These are phyloP conservation scores for Hypomyces rosellus DNA, from an alignment of 2,329 filamentous ascomycete genomes.

Conservation along the genomic window DNA sequence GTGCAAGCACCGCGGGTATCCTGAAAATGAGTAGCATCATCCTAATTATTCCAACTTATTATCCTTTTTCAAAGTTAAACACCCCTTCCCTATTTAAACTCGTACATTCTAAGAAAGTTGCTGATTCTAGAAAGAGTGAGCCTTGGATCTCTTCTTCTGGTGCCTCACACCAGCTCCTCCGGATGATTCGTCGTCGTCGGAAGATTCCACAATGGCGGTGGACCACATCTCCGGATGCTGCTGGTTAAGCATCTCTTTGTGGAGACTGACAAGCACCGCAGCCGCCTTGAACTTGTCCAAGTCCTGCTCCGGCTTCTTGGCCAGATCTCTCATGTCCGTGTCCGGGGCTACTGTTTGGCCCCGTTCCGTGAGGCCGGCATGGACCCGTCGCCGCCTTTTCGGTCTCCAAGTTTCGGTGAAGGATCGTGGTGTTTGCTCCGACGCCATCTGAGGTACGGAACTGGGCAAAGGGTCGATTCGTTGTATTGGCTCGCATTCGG, in stretches of 20 bases:
- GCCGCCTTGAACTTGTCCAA: slow-evolving; percentile 11
- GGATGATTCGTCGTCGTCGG: not conserved
- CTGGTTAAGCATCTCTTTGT: not conserved
- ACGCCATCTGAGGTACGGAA: not conserved
- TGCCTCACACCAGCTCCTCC: not conserved
- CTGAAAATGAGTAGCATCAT: not conserved
- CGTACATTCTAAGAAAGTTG: too few species aligned
- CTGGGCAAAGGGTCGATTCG: not conserved
- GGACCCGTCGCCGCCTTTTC: slow-evolving; percentile 5
- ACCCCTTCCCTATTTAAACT: too few species aligned
- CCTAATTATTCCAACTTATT: not conserved
- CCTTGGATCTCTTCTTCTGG: slow-evolving; percentile 10
- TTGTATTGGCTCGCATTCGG: not conserved
- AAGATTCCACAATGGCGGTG: not conserved
- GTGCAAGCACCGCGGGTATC: slow-evolving; percentile 3
- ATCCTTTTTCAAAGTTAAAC: too few species aligned
- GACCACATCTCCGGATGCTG: not conserved
- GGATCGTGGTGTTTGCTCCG: not conserved
- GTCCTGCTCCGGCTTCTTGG: not conserved
- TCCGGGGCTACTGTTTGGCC: not conserved
- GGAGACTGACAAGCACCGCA: slow-evolving; percentile 11
- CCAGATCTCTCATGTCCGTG: not conserved
- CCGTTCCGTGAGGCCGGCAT: not conserved
- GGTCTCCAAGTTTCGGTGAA: not conserved
- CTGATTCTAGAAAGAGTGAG: slow-evolving; percentile 2